A percentile compares a stretch with the other conserved stretches of the same genome.
These are phyloP conservation scores for Persicaria tinctoria DNA, from an alignment of 148 eudicot genomes.

Conservation along the genomic window DNA sequence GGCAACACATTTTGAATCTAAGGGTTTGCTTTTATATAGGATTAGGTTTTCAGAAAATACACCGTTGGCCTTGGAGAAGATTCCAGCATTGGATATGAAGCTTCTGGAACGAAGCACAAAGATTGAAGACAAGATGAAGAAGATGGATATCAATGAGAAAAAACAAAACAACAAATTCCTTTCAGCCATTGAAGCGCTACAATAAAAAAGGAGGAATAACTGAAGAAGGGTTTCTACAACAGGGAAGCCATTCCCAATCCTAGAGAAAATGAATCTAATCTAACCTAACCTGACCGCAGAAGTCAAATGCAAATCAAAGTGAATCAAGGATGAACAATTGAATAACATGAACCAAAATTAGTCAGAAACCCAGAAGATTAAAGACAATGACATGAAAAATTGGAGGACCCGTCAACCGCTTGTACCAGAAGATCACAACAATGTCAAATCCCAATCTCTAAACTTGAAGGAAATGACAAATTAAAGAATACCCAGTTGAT, in stretches of 20 bases:
- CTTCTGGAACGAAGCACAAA: slow-evolving; percentile 55
- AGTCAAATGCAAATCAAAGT: not conserved
- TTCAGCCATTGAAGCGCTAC: slow-evolving; percentile 39
- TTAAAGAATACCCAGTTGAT: not conserved
- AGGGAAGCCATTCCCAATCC: not conserved
- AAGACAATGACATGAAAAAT: not conserved
- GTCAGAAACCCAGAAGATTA: not conserved
- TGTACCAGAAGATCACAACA: not conserved
- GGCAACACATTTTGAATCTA: slow-evolving; percentile 12
- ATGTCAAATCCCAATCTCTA: not conserved
- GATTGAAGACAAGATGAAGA: slow-evolving; percentile 62
- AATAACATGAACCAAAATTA: not conserved
- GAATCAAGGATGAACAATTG: not conserved
- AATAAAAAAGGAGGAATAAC: not conserved
- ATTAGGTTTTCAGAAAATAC: slow-evolving; percentile 12
- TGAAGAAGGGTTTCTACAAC: slow-evolving; percentile 2
- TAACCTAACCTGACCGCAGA: not conserved
- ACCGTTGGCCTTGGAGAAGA: slow-evolving; percentile 14
- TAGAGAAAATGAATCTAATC: not conserved
- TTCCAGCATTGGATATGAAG: slow-evolving; percentile 29
- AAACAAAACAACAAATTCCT: slow-evolving; percentile 45
- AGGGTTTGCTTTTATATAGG: slow-evolving; percentile 14
- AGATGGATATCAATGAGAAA: slow-evolving; percentile 42
- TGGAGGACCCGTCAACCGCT: not conserved
- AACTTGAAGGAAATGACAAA: not conserved